Conservation (phyloP, 495 filamentous ascomycete species). For the Gamarada debralockiae region DNA sequence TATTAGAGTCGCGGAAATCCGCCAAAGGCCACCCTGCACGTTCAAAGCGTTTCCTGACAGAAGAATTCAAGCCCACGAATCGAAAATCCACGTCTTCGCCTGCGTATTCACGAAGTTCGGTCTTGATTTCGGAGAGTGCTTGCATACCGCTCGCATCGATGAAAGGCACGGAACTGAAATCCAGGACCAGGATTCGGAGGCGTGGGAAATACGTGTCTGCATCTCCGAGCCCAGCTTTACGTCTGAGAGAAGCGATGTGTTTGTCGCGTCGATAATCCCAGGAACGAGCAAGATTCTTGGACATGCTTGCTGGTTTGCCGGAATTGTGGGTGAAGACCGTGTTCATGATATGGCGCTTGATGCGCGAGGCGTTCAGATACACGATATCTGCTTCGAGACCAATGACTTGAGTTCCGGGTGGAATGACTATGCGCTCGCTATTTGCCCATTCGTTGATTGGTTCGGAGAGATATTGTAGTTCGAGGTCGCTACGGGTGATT, state of each 20-base stretch:
- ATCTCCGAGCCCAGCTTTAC: not conserved
- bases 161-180: conserved; percentile 9
- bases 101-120: not conserved
- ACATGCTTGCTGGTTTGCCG: not conserved
- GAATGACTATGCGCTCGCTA: not conserved
- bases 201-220: conserved; percentile 4
- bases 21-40: too few relatives aligned
- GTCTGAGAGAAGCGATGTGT: conserved; percentile 1
- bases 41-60: conserved; percentile 26
- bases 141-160: conserved; percentile 13
- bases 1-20: too few relatives aligned
- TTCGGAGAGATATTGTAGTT: not conserved
- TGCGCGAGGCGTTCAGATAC: conserved; percentile 8
- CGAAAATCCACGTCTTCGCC: conserved; percentile 23
- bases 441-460: conserved; percentile 2
- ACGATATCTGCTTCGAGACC: conserved; percentile 7
- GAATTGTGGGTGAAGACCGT: conserved; percentile 1
- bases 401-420: conserved; percentile 12
- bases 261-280: conserved; percentile 12
- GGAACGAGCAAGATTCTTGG: not conserved
- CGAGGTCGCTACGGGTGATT: conserved; percentile 1
- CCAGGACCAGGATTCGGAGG: conserved; percentile 12
- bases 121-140: conserved; percentile 2
- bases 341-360: conserved; percentile 8
- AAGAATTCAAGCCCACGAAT: conserved; percentile 25